A percentile compares a stretch with the other conserved stretches of the same genome.
Evolutionary conservation across 495 filamentous ascomycete species (phyloP).

Genomic region (Hypoxylon crocopeplum): DNA sequence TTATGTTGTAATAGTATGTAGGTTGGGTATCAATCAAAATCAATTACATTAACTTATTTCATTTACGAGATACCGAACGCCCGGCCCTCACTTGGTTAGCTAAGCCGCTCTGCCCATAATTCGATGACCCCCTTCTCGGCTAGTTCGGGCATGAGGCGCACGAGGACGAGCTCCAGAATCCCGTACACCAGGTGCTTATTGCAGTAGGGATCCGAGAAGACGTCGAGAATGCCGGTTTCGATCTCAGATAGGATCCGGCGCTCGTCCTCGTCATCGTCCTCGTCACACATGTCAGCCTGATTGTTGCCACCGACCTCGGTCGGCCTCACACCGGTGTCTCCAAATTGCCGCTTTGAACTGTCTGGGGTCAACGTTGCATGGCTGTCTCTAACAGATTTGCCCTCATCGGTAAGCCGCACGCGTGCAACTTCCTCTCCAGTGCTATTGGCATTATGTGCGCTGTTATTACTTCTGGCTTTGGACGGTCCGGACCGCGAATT

Average conservation of each 20-base stretch:
- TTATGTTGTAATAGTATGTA: conserved; percentile 2
- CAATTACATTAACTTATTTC: conserved; percentile 34
- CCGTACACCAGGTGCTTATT: conserved; percentile 89
- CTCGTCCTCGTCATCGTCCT: conserved; percentile 43
- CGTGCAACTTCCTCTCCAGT: conserved; percentile 41
- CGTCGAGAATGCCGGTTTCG: conserved; percentile 66
- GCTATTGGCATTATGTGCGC: conserved; percentile 32
- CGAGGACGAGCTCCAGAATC: conserved; percentile 77
- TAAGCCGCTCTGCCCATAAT: conserved; percentile 74
- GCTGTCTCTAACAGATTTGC: conserved; percentile 44
- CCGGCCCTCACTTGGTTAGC: conserved; percentile 50
- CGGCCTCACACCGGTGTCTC: conserved; percentile 39
- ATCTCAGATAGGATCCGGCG: conserved; percentile 53
- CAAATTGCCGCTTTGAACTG: conserved; percentile 50
- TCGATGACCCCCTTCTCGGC: conserved; percentile 73
- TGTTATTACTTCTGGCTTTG: conserved; percentile 35
- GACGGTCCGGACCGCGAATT: conserved; percentile 41
- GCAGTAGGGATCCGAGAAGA: conserved; percentile 81
- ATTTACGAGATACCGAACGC: conserved; percentile 32
- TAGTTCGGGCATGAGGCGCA: conserved; percentile 83
- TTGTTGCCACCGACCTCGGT: conserved; percentile 35
- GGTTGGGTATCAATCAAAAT: conserved; percentile 36
- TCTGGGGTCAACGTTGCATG: conserved; percentile 48
- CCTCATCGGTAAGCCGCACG: conserved; percentile 41
- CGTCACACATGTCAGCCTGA: conserved; percentile 40